A percentile compares a stretch with the other conserved stretches of the same genome.
phyloP scores from a whole-genome alignment of 257 asterid species.

The Hygrophila difformis region DNA sequence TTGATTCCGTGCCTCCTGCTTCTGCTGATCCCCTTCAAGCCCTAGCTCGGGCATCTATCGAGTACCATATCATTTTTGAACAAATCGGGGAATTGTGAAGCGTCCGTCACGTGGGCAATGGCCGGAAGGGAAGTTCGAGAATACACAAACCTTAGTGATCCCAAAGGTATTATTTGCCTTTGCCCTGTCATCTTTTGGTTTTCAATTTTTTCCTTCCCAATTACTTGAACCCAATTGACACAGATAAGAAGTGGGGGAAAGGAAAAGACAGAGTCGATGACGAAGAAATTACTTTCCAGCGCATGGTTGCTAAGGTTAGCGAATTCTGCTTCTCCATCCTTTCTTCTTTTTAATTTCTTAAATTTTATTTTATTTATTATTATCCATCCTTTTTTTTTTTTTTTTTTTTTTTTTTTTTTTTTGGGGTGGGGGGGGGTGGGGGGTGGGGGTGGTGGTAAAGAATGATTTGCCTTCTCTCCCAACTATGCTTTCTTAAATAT shows the following conservation, averaged over 20 bases:
- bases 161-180: constrained; percentile 43
- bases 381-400: too few relatives aligned
- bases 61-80: neutral
- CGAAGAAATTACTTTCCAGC: constrained; percentile 88
- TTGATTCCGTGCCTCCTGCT: too few relatives aligned
- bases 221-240: constrained; percentile 2
- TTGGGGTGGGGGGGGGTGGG: too few relatives aligned
- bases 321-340: constrained; percentile 39
- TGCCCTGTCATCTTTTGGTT: constrained; percentile 1
- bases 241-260: constrained; percentile 80
- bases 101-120: constrained; percentile 30
- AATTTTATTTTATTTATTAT: too few relatives aligned
- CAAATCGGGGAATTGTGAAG: neutral
- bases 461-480: too few relatives aligned
- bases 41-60: neutral
- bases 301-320: constrained; percentile 98
- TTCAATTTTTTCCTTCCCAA: too few relatives aligned
- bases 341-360: neutral
- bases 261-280: constrained; percentile 85
- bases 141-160: constrained; percentile 91
- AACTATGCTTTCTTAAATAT: too few relatives aligned
- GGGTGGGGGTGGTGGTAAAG: too few relatives aligned
- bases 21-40: too few relatives aligned
- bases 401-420: too few relatives aligned
- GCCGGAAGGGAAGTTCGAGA: constrained; percentile 96